Base-by-base conservation (phyloP, 2,329 filamentous ascomycete genomes). In the Fusarium sp. region DNA sequence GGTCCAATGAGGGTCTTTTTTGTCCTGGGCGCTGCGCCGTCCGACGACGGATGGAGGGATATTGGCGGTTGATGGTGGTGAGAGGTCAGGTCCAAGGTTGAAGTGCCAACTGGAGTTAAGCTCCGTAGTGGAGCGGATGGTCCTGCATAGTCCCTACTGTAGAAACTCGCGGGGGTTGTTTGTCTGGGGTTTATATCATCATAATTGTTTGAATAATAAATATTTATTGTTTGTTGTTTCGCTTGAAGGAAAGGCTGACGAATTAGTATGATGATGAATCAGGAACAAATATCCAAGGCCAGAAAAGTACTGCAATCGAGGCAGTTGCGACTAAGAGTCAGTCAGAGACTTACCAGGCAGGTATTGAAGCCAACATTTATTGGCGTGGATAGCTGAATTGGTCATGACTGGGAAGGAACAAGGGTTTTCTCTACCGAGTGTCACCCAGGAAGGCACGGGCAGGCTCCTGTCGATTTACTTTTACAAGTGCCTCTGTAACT, bases 1-100 rank as follows among this genome's bases (percentile, higher is more conserved):
- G 61, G 53, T 54, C 61, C 57, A 47, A 57, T 61, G 27, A 42
- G 44, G 41, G 41, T 51, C 37, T 51, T 60, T 60, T 56, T 59
- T 53, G 62, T 66, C 61, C 45, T 57, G 52, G 67, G 67, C 67
- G 67, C 67, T 70, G 62, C 54, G 68, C 67, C 67, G 67, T 56
- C 41, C 27, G 27, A 29, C 44, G 49, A 42, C 14, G 24, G 49
- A 53, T 29, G 34, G 32, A 52, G 27, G 46, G 53, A 62, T 70
- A 64, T 56, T 58, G 61, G 49, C 51, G 52, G 66, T 69, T 54
- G 52, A 37, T 66, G 61, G 63, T 67, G 53, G 40, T 51, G 57
- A 57, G 24, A 52, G 32, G 24, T 27, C 34, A 16, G 49, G 32
- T 41, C 32, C 42, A 55, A 54, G 57, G 64, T 32, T 52, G 30